Conservation (phyloP, 2,329 filamentous ascomycete genomes). For the Paraconiothyrium sp. region DNA sequence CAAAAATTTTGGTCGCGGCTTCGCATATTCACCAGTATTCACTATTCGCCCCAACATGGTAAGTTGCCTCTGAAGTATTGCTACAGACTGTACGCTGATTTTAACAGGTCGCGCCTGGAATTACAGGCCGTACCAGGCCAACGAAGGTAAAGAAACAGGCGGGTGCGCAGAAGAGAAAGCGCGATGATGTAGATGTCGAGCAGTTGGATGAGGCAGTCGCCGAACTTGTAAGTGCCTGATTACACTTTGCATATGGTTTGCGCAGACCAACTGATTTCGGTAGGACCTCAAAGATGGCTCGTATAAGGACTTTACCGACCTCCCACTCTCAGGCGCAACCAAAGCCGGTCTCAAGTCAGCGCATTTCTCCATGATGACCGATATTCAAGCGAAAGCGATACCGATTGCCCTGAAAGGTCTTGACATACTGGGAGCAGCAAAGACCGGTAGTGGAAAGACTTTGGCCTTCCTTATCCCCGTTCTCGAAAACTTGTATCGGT, state of each 20-base stretch:
- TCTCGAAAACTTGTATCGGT: slow-evolving; percentile 88
- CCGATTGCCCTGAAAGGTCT: slow-evolving; percentile 83
- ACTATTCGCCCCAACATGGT: slow-evolving; percentile 19
- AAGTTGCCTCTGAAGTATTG: neutral
- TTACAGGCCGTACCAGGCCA: slow-evolving; percentile 55
- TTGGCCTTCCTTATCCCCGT: slow-evolving; percentile 92
- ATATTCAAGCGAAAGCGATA: slow-evolving; percentile 90
- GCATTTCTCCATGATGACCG: slow-evolving; percentile 89
- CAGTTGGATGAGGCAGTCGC: slow-evolving; percentile 56
- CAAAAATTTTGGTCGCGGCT: slow-evolving; percentile 34
- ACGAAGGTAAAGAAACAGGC: slow-evolving; percentile 67
- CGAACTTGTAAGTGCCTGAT: slow-evolving; percentile 46
- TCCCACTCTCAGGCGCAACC: slow-evolving; percentile 87
- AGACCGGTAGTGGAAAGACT: slow-evolving; percentile 95
- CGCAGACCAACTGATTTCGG: slow-evolving; percentile 22
- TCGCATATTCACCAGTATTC: slow-evolving; percentile 23
- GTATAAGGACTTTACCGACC: slow-evolving; percentile 77
- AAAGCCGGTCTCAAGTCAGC: slow-evolving; percentile 80
- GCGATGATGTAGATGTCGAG: slow-evolving; percentile 60
- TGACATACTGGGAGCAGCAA: slow-evolving; percentile 93
- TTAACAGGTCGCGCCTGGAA: slow-evolving; percentile 30
- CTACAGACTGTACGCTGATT: neutral
- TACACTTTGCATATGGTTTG: neutral
- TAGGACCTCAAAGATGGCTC: slow-evolving; percentile 69
- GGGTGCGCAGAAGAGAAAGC: slow-evolving; percentile 63